These are phyloP conservation scores for Pontederia paniculata DNA, from an alignment of 176 grass and related monocot species.

Conservation along the genomic window DNA sequence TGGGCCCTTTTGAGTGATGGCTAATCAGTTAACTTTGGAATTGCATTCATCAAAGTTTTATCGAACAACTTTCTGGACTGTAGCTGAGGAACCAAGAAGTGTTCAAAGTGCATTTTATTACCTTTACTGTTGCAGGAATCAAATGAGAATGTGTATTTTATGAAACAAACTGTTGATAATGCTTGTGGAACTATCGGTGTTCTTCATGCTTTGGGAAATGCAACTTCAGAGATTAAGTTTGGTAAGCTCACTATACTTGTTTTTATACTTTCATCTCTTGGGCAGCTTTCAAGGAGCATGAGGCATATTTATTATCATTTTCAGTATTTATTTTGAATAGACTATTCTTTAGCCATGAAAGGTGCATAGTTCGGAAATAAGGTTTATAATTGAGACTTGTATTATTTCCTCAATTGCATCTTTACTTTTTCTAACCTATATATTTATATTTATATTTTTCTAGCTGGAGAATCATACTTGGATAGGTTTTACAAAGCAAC, in stretches of 20 bases:
- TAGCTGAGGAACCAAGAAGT: not conserved
- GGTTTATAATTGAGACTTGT: too few species aligned
- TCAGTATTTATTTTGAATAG: too few species aligned
- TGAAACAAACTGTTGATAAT: conserved; percentile 80
- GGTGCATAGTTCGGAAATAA: too few species aligned
- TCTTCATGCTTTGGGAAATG: conserved; percentile 89
- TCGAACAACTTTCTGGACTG: not conserved
- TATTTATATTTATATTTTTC: conserved; percentile 25
- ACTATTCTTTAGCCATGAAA: too few species aligned
- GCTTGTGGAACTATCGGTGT: conserved; percentile 92
- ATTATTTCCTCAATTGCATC: not conserved
- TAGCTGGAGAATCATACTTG: conserved; percentile 76
- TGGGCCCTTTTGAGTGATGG: too few species aligned
- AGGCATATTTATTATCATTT: too few species aligned
- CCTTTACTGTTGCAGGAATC: conserved; percentile 21
- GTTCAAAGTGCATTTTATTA: not conserved
- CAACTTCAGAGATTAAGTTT: conserved; percentile 51
- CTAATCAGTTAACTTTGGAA: too few species aligned
- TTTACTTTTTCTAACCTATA: not conserved
- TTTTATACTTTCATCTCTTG: too few species aligned
- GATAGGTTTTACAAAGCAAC: conserved; percentile 81
- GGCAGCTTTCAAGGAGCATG: too few species aligned
- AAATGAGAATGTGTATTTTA: conserved; percentile 65
- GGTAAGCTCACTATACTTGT: conserved; percentile 21
- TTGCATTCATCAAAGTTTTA: too few species aligned